Evolutionary conservation across 441 rosid genomes (phyloP), one percentile per base, ranked within the genome.

Genomic region (Jatropha multifida): DNA sequence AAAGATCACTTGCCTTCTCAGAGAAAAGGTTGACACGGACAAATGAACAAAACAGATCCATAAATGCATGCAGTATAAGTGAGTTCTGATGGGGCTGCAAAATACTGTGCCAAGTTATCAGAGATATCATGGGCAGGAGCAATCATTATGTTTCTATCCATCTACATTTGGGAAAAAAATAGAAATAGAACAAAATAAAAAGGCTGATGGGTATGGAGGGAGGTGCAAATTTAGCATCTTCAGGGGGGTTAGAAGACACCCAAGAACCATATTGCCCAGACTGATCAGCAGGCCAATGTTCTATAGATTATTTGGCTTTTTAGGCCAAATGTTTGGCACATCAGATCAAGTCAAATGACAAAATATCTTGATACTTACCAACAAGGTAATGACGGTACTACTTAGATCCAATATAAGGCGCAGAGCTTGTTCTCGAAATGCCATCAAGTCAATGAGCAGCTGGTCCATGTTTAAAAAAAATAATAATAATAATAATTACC

Each of bases 21-120:
- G 94, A 91, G 61, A 96, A 92, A 76, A 96, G 92, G 85, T 89
- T 96, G 72, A 92, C 99, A 60, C 96, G 95, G 71, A 92, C 92
- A 72, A 94, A 96, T 73, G 94, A 91, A 83, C 99, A 96, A 82
- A 94, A 96, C 77, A 96, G 94, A 88, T 94, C 98, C 99, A 96
- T 96, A 83, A 96, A 96, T 2, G 97, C 94, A 69, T 96, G 97
- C 65, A 94, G 87, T 77, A 96, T 92, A 75, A 96, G 97, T 23
- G 98, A 96, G 87, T 96, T 96, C 86, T 94, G 99, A 87, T 94
- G 97, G 68, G 98, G 98, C 99, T 96, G 98, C 94, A 91, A 90
- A 88, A 87, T 78, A 82, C 87, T 79, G 85, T 86, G 85, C 81
- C 81, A 82, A 79, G 90, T 94, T 87, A 90, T 82, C 77, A 85